Percentiles rank a stretch among this genome's conserved stretches.
Evolutionary conservation across 2,329 filamentous ascomycete genomes (phyloP).

Genomic region (Colletotrichum lindemuthianum): DNA sequence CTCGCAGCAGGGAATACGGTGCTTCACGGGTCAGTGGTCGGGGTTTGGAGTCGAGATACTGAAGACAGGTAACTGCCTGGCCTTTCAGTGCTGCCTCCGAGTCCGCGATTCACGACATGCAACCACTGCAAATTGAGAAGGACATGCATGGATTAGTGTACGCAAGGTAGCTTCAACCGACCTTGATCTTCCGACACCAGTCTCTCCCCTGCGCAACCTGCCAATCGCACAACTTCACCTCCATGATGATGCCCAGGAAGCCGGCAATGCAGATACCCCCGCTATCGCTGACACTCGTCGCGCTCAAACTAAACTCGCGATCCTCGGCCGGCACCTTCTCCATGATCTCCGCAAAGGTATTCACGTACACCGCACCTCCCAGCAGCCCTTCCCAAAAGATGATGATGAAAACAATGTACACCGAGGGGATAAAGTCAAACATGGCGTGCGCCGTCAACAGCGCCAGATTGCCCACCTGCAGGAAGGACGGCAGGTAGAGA

Average conservation of each 20-base stretch:
- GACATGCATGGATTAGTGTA: accelerated
- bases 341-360: conserved; percentile 94
- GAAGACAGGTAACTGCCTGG: too few relatives aligned
- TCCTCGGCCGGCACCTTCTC: conserved; percentile 81
- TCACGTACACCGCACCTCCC: conserved; percentile 93
- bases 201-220: conserved; percentile 84
- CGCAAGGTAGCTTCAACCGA: conserved; percentile 40
- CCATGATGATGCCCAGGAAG: conserved; percentile 83
- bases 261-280: conserved; percentile 90
- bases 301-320: conserved; percentile 89
- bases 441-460: conserved; percentile 81
- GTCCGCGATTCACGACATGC: not conserved
- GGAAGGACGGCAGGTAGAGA: conserved; percentile 82
- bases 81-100: too few relatives aligned
- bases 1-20: too few relatives aligned
- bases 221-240: conserved; percentile 83
- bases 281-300: conserved; percentile 92
- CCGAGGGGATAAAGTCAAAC: conserved; percentile 82
- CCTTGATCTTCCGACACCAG: conserved; percentile 71
- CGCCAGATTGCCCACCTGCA: conserved; percentile 83
- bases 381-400: conserved; percentile 95
- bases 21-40: too few relatives aligned
- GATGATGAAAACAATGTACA: conserved; percentile 86
- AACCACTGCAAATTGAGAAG: not conserved
- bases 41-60: too few relatives aligned